phyloP scores from a whole-genome alignment of 2,329 filamentous ascomycete genomes.

The Pyrenophora graminea region DNA sequence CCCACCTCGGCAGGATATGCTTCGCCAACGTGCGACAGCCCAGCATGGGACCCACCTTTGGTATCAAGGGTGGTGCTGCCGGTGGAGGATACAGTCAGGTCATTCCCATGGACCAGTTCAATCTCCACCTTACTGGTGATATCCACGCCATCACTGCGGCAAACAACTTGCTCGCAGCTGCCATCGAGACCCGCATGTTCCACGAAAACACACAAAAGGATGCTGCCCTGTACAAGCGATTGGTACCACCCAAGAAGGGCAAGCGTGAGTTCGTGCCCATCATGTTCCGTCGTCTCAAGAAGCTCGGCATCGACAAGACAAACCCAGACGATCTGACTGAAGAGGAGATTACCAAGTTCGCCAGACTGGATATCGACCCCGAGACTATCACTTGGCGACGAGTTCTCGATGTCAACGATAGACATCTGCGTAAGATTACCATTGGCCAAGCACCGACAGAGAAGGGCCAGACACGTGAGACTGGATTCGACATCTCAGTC shows the following conservation, averaged over 20 bases:
- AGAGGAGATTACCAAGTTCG: constrained; percentile 86
- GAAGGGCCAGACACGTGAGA: constrained; percentile 84
- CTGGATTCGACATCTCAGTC: constrained; percentile 96
- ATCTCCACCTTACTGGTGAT: constrained; percentile 94
- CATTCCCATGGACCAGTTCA: constrained; percentile 99
- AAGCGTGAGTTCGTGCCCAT: constrained; percentile 83
- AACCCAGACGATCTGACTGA: constrained; percentile 87
- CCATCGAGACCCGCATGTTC: constrained; percentile 97
- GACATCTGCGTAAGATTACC: constrained; percentile 86
- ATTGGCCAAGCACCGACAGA: constrained; percentile 88
- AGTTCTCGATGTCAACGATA: constrained; percentile 95
- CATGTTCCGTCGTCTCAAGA: constrained; percentile 92
- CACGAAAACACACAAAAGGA: constrained; percentile 96
- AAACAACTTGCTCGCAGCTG: constrained; percentile 94
- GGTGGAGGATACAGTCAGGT: constrained; percentile 98
- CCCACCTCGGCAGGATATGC: constrained; percentile 81
- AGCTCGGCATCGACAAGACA: constrained; percentile 94
- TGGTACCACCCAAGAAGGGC: constrained; percentile 89
- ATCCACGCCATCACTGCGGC: constrained; percentile 97
- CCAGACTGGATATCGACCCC: constrained; percentile 93
- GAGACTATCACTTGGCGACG: constrained; percentile 97
- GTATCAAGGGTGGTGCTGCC: constrained; percentile 97
- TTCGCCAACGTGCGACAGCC: constrained; percentile 98
- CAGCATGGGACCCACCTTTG: constrained; percentile 95
- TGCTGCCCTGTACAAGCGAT: constrained; percentile 79